Conservation (phyloP, 2,329 filamentous ascomycete species). For the Cylindrodendrum hubeiense region DNA sequence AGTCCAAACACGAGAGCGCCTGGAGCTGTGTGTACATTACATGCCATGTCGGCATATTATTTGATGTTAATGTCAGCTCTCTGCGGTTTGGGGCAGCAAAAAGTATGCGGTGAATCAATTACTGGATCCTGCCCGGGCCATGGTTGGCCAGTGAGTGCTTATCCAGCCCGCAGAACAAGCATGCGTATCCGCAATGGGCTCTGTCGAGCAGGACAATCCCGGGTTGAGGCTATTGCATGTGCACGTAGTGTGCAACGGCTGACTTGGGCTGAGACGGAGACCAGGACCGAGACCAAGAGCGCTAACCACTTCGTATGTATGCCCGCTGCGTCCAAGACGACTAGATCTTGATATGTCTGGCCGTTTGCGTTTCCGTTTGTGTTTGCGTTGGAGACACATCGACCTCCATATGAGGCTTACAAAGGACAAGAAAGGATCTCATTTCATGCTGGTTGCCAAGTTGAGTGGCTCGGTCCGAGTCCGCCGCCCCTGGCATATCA, state of each 20-base stretch:
- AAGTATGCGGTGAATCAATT: slow-evolving; percentile 2
- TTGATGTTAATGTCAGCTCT: slow-evolving; percentile 7
- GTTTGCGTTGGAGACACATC: slow-evolving; percentile 7
- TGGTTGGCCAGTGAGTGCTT: slow-evolving; percentile 14
- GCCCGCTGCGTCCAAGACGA: not conserved
- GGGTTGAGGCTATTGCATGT: slow-evolving; percentile 21
- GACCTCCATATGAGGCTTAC: not conserved
- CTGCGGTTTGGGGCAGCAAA: not conserved
- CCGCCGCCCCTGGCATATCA: not conserved
- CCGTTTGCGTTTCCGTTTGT: slow-evolving; percentile 7
- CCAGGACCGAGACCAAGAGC: slow-evolving; percentile 1
- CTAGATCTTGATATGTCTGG: not conserved
- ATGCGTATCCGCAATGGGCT: slow-evolving; percentile 20
- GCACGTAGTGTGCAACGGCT: not conserved
- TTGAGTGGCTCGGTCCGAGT: slow-evolving; percentile 2
- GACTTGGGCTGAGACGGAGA: slow-evolving; percentile 9
- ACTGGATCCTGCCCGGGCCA: slow-evolving; percentile 3
- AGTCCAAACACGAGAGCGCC: not conserved
- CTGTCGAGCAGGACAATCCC: slow-evolving; percentile 23
- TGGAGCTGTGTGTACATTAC: not conserved
- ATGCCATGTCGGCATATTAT: not conserved
- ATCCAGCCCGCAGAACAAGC: slow-evolving; percentile 24
- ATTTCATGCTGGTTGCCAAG: slow-evolving; percentile 12
- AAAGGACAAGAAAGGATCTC: slow-evolving; percentile 6
- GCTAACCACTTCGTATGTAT: not conserved